Base-by-base conservation (phyloP, 179 eudicot genomes). In the Silene vulgaris region DNA sequence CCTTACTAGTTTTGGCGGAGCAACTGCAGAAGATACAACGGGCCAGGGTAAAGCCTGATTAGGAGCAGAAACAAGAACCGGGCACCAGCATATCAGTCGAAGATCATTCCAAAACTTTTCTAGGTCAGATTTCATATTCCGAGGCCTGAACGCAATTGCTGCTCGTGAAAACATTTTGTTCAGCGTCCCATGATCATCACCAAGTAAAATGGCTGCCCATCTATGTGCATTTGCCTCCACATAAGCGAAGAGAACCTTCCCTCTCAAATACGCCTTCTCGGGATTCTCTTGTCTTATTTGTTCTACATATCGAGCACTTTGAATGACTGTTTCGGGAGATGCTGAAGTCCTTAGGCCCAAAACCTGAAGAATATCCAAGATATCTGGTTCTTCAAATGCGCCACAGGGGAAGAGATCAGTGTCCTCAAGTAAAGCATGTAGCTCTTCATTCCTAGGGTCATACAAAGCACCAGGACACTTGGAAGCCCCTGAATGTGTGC, bases 31-130 rank as follows among this genome's bases (percentile, higher is more conserved):
- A 59, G 96, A 87, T 61, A 87, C 86, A 14, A 76, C 81, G 48
- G 99, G 99, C 99, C 99, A 96, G 81, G 99, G 99, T 80, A 96
- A 85, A 78, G 90, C 82, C 80, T 79, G 79, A 83, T 81, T 86
- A 71, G 99, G 99, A 62, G 96, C 85, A 74, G 89, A 89, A 83
- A 86, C 85, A 75, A 96, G 86, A 73, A 93, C 97, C 13, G 99
- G 99, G 80, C 99, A 96, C 99, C 99, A 96, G 75, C 85, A 87
- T 77, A 91, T 89, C 86, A 89, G 76, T 75, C 88, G 89, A 28
- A 96, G 94, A 82, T 93, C 98, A 80, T 80, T 91, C 99, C 99
- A 96, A 85, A 91, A 93, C 77, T 89, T 93, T 43, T 90, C 99
- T 30, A 89, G 78, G 78, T 96, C 97, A n/a, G 98, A 85, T 89